Evolutionary conservation across 495 filamentous ascomycete genomes (phyloP).

Genomic region (Neurospora cerealis): DNA sequence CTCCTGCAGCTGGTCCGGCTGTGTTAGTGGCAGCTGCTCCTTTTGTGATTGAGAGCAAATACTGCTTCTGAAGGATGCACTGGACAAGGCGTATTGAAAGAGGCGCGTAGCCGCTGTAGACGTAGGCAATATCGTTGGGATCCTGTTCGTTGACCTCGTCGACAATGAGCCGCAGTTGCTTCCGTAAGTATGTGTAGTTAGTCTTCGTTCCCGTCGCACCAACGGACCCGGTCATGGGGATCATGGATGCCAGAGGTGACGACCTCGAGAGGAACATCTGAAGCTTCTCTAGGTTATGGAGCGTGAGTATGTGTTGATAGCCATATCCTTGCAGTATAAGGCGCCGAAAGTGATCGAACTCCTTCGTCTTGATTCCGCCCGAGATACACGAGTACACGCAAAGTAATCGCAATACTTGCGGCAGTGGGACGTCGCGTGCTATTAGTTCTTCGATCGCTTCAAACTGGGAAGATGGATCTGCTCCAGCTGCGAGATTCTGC

Average conservation of each 20-base stretch:
- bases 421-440: slow-evolving; percentile 67
- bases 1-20: slow-evolving; percentile 39
- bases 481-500: slow-evolving; percentile 87
- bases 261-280: slow-evolving; percentile 66
- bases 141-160: slow-evolving; percentile 96
- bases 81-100: slow-evolving; percentile 92
- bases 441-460: slow-evolving; percentile 90
- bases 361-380: slow-evolving; percentile 75
- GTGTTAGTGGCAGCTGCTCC: slow-evolving; percentile 40
- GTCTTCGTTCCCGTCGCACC: slow-evolving; percentile 58
- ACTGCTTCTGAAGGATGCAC: slow-evolving; percentile 83
- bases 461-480: slow-evolving; percentile 79
- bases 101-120: slow-evolving; percentile 94
- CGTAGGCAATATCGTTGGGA: slow-evolving; percentile 94
- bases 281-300: slow-evolving; percentile 83
- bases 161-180: slow-evolving; percentile 76
- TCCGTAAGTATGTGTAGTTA: slow-evolving; percentile 81
- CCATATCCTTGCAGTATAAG: slow-evolving; percentile 88
- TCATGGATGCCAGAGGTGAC: slow-evolving; percentile 59
- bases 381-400: slow-evolving; percentile 87
- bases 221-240: slow-evolving; percentile 50
- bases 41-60: slow-evolving; percentile 58
- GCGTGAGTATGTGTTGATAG: slow-evolving; percentile 84
- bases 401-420: slow-evolving; percentile 70
- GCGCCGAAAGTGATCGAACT: slow-evolving; percentile 81